Evolutionary conservation across 495 filamentous ascomycete genomes (phyloP), one percentile per base, ranked within the genome.

Genomic region (Aspergillus ostianus): DNA sequence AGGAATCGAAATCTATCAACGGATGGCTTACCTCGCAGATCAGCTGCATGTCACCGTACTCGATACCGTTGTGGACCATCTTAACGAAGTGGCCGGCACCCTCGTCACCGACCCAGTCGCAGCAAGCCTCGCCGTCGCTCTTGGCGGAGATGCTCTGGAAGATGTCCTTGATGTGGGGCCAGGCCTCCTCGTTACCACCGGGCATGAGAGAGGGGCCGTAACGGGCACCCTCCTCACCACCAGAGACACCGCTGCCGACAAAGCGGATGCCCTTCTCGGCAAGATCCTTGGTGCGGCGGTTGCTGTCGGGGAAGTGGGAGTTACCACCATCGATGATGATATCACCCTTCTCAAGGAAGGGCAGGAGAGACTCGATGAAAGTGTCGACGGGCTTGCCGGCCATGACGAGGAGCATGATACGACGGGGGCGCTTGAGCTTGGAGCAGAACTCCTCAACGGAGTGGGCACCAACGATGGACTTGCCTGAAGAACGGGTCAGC

Each of bases 41-140:
- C 73, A 98, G 82, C 84, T 98, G 94, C 94, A 98, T 98, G 79
- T 98, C 94, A 87, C 94, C 94, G 73, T 98, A 98, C 81, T 98
- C 94, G 71, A 98, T 98, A 85, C 94, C 94, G 77, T 98, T 98
- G 88, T 98, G 94, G 59, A 98, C 94, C 95, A 98, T 98, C 89
- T 98, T 98, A 82, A 98, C 93, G 84, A 97, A 98, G 85, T 98
- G 94, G 61, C 94, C 94, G 73, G 94, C 88, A 84, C 94, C 94
- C 74, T 97, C 92, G 82, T 98, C 94, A 82, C 94, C 94, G 65
- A 98, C 94, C 94, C 94, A 98, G 78, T 98, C 93, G 74, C 94
- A 98, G 85, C 94, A 98, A 47, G 94, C 76, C 84, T 98, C 95
- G 63, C 87, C 88, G 67, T 97, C 93, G 73, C 89, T 92, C 86